phyloP scores from a whole-genome alignment of 2,329 filamentous ascomycete species.

The Didymella arachidicola region DNA sequence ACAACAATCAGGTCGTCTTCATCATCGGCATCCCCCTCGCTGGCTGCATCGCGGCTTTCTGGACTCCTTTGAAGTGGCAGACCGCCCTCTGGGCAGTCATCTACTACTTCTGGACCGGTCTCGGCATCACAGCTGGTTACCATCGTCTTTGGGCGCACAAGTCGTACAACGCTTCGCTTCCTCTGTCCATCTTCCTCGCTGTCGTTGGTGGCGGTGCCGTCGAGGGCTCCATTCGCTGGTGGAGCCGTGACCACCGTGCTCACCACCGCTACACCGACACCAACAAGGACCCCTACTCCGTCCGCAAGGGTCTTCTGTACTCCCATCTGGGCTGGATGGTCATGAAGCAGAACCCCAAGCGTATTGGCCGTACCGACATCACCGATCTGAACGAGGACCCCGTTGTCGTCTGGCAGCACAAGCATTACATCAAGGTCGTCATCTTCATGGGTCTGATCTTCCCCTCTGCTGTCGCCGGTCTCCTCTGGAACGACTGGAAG shows the following conservation, averaged over 20 bases:
- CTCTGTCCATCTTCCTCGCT: conserved; percentile 59
- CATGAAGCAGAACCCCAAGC: conserved; percentile 64
- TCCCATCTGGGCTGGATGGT: conserved; percentile 63
- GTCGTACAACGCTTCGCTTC: conserved; percentile 55
- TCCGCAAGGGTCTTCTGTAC: conserved; percentile 61
- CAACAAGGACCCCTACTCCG: conserved; percentile 61
- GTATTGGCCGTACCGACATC: conserved; percentile 61
- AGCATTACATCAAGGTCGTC: conserved; percentile 58
- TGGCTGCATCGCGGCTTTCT: conserved; percentile 79
- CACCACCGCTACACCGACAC: conserved; percentile 63
- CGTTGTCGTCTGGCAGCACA: conserved; percentile 61
- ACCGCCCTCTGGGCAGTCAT: conserved; percentile 76
- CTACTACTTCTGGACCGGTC: conserved; percentile 86
- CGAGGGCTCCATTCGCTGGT: conserved; percentile 61
- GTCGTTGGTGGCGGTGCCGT: conserved; percentile 58
- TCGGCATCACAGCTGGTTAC: conserved; percentile 67
- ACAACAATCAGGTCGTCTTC: conserved; percentile 72
- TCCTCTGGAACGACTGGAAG: conserved; percentile 59
- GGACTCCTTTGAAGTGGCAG: conserved; percentile 76
- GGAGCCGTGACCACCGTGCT: conserved; percentile 59
- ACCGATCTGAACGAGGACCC: conserved; percentile 61
- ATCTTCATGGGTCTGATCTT: conserved; percentile 59
- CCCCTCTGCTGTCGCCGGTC: conserved; percentile 57
- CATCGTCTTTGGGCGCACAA: conserved; percentile 76
- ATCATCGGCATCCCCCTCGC: conserved; percentile 79